These are phyloP conservation scores for Coemansia guatemalensis DNA, from an alignment of 192 early-diverging fungal genomes.

Conservation along the genomic window DNA sequence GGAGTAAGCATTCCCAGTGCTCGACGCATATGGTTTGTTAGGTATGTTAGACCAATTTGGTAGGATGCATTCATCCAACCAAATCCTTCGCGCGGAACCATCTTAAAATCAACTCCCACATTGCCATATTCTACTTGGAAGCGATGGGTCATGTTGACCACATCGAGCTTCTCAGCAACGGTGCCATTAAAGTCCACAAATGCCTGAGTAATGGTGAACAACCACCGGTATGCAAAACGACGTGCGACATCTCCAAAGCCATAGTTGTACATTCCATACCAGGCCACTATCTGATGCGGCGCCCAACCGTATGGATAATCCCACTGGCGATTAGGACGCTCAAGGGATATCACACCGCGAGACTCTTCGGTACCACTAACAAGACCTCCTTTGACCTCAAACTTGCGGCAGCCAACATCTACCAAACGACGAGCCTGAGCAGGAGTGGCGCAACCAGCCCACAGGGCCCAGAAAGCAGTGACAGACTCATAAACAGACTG, in stretches of 20 bases:
- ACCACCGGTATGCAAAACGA: constrained; percentile 90
- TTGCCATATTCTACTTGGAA: constrained; percentile 97
- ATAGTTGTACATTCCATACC: constrained; percentile 87
- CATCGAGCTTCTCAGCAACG: constrained; percentile 97
- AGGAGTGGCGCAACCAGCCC: constrained; percentile 78
- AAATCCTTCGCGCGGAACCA: constrained; percentile 92
- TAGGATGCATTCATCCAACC: constrained; percentile 98
- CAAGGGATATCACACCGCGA: constrained; percentile 74
- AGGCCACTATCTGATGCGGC: constrained; percentile 98
- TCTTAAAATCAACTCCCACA: constrained; percentile 92
- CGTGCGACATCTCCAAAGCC: constrained; percentile 70
- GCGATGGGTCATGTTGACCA: constrained; percentile 85
- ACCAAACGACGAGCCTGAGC: constrained; percentile 80
- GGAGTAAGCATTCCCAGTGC: constrained; percentile 82
- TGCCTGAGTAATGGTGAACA: constrained; percentile 89
- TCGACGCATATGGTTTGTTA: constrained; percentile 69
- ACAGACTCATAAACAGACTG: constrained; percentile 83
- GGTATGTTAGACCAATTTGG: constrained; percentile 77
- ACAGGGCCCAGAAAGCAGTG: constrained; percentile 89
- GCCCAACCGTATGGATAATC: constrained; percentile 95
- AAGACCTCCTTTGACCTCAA: constrained; percentile 89
- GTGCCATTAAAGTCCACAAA: constrained; percentile 98
- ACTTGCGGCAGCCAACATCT: constrained; percentile 63
- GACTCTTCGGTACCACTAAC: constrained; percentile 92
- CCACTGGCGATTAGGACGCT: constrained; percentile 94